A percentile compares a stretch with the other conserved stretches of the same genome.
Conservation (phyloP, 176 grass and related monocot species). For the Cenchrus purpureus region DNA sequence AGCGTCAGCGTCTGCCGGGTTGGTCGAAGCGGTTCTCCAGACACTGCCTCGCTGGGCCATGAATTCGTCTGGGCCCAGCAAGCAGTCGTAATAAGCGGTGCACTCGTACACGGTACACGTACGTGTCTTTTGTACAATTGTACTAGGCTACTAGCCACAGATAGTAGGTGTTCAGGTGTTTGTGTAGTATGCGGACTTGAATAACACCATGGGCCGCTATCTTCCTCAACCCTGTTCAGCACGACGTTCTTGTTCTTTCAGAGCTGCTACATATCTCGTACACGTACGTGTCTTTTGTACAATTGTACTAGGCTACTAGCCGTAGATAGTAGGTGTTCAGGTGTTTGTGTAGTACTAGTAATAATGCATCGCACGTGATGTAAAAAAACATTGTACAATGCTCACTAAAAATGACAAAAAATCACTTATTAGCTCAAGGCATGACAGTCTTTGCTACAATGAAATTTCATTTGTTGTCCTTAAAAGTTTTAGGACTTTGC, state of each 20-base stretch:
- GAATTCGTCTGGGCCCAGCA: not conserved
- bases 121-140: not conserved
- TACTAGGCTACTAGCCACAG: not conserved
- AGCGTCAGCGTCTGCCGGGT: not conserved
- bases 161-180: not conserved
- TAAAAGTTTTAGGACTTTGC: no score
- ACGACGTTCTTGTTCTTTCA: no score
- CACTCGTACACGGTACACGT: not conserved
- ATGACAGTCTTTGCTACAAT: no score
- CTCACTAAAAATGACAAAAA: no score
- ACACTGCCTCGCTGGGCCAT: conserved; percentile 22
- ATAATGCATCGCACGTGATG: no score
- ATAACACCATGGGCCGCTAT: not conserved
- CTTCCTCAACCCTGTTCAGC: no score
- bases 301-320: not conserved
- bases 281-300: not conserved
- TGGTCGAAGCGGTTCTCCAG: not conserved
- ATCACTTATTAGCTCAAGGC: no score
- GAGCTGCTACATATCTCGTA: no score
- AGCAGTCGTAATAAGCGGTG: not conserved
- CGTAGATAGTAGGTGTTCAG: not conserved
- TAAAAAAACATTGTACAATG: no score
- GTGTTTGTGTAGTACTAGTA: not conserved
- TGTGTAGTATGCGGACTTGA: not conserved
- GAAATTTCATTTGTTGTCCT: no score